Conservation (phyloP, 2,329 filamentous ascomycete species). For the Fusarium globosum region DNA sequence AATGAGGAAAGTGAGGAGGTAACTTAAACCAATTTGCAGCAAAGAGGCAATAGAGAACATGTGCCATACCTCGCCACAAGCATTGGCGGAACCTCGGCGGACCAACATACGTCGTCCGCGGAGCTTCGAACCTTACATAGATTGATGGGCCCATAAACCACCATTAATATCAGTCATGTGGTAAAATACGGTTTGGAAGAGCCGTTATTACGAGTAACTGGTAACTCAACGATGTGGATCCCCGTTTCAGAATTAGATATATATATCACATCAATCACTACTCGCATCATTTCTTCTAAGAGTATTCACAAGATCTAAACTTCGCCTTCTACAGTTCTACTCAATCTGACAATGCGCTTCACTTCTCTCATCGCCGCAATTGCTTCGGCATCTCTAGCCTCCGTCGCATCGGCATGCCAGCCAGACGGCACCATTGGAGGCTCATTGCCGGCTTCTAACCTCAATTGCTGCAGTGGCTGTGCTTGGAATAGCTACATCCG, state of each 20-base stretch:
- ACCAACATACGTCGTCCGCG: neutral
- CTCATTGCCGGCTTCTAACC: neutral
- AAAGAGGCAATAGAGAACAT: neutral
- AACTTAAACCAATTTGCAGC: accelerated
- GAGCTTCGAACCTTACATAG: neutral
- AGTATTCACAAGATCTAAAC: neutral
- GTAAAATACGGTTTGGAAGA: no score
- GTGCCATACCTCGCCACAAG: accelerated
- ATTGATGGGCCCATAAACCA: neutral
- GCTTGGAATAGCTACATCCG: neutral
- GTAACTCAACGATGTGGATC: neutral
- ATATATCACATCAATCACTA: accelerated
- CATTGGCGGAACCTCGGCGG: neutral
- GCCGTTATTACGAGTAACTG: no score
- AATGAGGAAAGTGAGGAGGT: accelerated
- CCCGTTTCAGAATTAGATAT: accelerated
- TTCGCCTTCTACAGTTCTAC: neutral
- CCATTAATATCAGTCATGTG: neutral
- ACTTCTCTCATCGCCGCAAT: neutral
- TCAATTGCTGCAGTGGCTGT: neutral
- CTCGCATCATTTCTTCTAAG: no score
- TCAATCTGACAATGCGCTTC: neutral
- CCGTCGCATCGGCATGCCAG: neutral
- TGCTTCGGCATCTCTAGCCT: neutral
- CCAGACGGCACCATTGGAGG: neutral